Evolutionary conservation across 805 yeast genomes (phyloP).

Genomic region (Saturnispora kantuleensis): DNA sequence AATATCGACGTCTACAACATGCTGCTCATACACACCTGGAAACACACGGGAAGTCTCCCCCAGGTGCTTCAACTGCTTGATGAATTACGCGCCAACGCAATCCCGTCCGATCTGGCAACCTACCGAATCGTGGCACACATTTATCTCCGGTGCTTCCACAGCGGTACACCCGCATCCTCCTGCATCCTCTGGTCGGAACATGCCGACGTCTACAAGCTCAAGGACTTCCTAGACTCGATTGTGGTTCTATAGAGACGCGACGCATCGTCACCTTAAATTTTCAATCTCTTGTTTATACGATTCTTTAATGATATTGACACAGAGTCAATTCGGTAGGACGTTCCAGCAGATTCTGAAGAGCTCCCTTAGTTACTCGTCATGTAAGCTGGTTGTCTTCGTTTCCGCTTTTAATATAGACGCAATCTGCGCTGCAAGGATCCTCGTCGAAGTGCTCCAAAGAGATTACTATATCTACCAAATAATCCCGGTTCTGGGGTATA

Average conservation of each 20-base stretch:
- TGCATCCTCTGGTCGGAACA: slow-evolving; percentile 24
- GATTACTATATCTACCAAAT: slow-evolving; percentile 81
- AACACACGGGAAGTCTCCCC: slow-evolving; percentile 20
- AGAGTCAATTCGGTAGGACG: slow-evolving; percentile 55
- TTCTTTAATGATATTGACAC: slow-evolving; percentile 58
- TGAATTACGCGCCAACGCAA: slow-evolving; percentile 24
- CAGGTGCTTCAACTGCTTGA: slow-evolving; percentile 18
- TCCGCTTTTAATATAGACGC: slow-evolving; percentile 90
- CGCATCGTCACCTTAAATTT: background rate
- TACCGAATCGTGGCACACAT: slow-evolving; percentile 20
- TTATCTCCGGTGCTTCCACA: slow-evolving; percentile 22
- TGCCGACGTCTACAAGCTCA: slow-evolving; percentile 19
- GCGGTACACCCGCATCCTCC: slow-evolving; percentile 16
- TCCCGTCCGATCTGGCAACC: slow-evolving; percentile 23
- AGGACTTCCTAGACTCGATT: slow-evolving; percentile 14
- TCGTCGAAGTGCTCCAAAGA: slow-evolving; percentile 60
- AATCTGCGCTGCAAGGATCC: slow-evolving; percentile 74
- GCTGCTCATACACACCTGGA: slow-evolving; percentile 22
- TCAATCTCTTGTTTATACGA: background rate
- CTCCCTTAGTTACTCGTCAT: slow-evolving; percentile 87
- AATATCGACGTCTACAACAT: slow-evolving; percentile 24
- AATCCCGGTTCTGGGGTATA: slow-evolving; percentile 87
- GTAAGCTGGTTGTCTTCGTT: slow-evolving; percentile 77
- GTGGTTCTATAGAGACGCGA: slow-evolving; percentile 9
- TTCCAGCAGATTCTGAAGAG: slow-evolving; percentile 59